Evolutionary conservation across 1,139 yeast species (phyloP), one percentile per base, ranked within the genome.

Genomic region (Debaryomyces nepalensis): DNA sequence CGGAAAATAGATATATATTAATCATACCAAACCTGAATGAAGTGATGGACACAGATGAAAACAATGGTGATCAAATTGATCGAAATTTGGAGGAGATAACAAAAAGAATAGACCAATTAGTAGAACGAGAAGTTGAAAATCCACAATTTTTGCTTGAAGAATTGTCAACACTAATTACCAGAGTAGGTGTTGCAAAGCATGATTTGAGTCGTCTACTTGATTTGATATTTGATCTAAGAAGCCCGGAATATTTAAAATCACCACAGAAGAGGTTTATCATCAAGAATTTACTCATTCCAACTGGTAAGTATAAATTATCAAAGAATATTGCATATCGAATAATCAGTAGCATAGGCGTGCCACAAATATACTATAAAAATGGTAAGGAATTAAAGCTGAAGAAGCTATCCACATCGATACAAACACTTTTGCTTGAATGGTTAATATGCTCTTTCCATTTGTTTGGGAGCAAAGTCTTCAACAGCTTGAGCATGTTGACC

Each of bases 391-490:
- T 50, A 12, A 61, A 53, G 37, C 64, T 57, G 57, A 60, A 53
- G 45, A 53, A 51, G 24, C 43, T 66, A 2, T 46, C 64, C 1
- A 44, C 44, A n/a, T 37, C 53, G 3, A 14, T 64, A 5, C 73
- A 68, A 44, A 41, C 47, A 4, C 43, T 44, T 18, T 43, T 70
- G 2, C 54, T 70, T 5, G 63, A 61, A 24, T 70, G 75, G 75
- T 48, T 67, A 7, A 34, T 66, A 2, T 51, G 61, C 11, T 51
- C 52, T 2, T 45, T 68, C 9, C 70, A 66, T 39, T 49, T 55
- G 7, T 66, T 68, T 48, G 68, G 64, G 1, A 29, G 37, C 1
- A 41, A 42, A 2, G 55, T 53, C 1, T 57, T 51, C 34, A 41
- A 37, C 2, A 42, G 43, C 2, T 46, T 65, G 23, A 48, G 49